Percentiles rank a stretch among this genome's conserved stretches.
Evolutionary conservation across 305 asterid species (phyloP).

Genomic region (Euphrasia arctica): DNA sequence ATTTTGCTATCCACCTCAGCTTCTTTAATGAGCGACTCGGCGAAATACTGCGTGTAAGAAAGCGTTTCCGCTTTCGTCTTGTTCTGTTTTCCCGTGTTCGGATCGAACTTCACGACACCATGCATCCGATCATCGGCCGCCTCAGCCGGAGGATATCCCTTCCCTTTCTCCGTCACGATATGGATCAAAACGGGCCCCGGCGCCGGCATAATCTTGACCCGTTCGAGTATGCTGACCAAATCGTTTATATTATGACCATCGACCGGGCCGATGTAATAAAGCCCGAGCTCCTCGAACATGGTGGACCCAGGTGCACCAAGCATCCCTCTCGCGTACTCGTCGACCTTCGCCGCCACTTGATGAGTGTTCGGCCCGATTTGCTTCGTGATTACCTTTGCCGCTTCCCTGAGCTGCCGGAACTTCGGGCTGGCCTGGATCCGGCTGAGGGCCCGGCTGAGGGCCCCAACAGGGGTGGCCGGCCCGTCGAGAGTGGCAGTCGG

Average conservation of each 20-base stretch:
- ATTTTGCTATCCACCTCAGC: neutral
- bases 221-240: neutral
- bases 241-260: neutral
- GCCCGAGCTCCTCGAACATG: neutral
- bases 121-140: neutral
- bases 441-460: neutral
- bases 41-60: conserved; percentile 2
- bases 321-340: neutral
- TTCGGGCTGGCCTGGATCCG: neutral
- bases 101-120: neutral
- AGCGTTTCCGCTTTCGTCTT: neutral
- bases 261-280: neutral
- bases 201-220: neutral
- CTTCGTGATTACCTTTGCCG: neutral
- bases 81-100: neutral
- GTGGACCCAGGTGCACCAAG: neutral
- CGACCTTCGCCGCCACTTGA: conserved; percentile 1
- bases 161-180: neutral
- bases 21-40: neutral
- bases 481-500: neutral
- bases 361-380: neutral
- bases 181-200: conserved; percentile 5
- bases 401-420: neutral
- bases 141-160: conserved; percentile 2
- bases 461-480: conserved; percentile 2